These are phyloP conservation scores for Glarea lozoyensis DNA, from an alignment of 495 filamentous ascomycete species.

Conservation along the genomic window DNA sequence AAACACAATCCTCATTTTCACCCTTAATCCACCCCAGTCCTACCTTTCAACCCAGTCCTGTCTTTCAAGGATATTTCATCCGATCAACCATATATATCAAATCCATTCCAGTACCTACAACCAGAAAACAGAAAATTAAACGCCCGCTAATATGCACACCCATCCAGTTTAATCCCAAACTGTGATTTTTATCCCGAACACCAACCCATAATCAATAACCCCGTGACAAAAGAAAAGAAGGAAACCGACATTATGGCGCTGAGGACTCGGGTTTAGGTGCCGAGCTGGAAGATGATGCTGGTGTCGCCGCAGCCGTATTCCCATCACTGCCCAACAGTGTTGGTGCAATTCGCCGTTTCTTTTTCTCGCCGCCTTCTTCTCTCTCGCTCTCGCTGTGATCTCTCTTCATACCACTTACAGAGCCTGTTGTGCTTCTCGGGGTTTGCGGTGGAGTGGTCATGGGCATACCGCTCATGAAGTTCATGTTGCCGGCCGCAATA, in stretches of 20 bases:
- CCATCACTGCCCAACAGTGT: constrained; percentile 42
- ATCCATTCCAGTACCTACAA: too few species aligned
- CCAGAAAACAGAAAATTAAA: too few species aligned
- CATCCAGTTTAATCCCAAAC: not conserved
- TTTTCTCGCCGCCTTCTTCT: constrained; percentile 42
- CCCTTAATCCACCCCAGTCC: too few species aligned
- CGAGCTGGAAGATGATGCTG: not conserved
- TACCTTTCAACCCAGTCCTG: too few species aligned
- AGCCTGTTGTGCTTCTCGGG: constrained; percentile 44
- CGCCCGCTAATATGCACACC: not conserved
- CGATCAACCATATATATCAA: too few species aligned
- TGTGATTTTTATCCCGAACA: not conserved
- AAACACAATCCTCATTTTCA: too few species aligned
- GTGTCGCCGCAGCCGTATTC: not conserved
- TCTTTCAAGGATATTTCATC: too few species aligned
- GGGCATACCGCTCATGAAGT: constrained; percentile 42
- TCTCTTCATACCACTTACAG: constrained; percentile 45
- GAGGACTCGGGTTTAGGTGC: not conserved
- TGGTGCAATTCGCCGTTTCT: constrained; percentile 72
- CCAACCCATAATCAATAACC: not conserved
- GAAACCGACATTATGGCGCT: not conserved
- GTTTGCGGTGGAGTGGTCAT: constrained; percentile 69
- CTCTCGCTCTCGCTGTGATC: constrained; percentile 44
- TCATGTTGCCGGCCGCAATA: constrained; percentile 60
- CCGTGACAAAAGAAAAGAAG: not conserved